Evolutionary conservation across 1,139 yeast species (phyloP).

Genomic region (Pichia sp.): DNA sequence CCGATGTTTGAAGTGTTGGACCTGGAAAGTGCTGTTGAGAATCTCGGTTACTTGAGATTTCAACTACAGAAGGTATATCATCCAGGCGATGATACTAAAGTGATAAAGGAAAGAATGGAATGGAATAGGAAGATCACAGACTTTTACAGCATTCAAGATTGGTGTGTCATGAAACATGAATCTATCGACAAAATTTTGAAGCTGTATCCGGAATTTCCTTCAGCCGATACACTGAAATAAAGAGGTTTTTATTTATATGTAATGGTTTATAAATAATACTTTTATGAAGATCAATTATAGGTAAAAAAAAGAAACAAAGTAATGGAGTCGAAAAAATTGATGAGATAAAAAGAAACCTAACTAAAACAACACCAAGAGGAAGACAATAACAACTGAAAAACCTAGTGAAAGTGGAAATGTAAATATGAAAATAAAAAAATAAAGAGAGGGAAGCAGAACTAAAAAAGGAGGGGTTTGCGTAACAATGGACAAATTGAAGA

Average conservation of each 20-base stretch:
- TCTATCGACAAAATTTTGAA: constrained; percentile 28
- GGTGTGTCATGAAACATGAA: constrained; percentile 44
- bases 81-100: constrained; percentile 45
- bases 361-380: background rate
- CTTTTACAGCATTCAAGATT: constrained; percentile 50
- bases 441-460: background rate
- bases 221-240: background rate
- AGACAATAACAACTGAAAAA: background rate
- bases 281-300: background rate
- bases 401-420: background rate
- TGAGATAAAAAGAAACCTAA: background rate
- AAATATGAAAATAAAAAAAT: background rate
- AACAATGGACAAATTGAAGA: constrained; percentile 2
- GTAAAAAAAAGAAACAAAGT: background rate
- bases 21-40: constrained; percentile 57
- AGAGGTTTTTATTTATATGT: background rate
- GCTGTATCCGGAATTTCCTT: constrained; percentile 33
- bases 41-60: constrained; percentile 55
- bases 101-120: constrained; percentile 62
- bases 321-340: background rate
- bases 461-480: constrained; percentile 5
- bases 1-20: constrained; percentile 38
- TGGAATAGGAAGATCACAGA: constrained; percentile 72
- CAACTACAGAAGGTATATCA: constrained; percentile 43
- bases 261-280: constrained; percentile 1